Evolutionary conservation across 1,284 basidiomycete genomes (phyloP), one percentile per base, ranked within the genome.

Genomic region (Sanguinoderma infundibulare): DNA sequence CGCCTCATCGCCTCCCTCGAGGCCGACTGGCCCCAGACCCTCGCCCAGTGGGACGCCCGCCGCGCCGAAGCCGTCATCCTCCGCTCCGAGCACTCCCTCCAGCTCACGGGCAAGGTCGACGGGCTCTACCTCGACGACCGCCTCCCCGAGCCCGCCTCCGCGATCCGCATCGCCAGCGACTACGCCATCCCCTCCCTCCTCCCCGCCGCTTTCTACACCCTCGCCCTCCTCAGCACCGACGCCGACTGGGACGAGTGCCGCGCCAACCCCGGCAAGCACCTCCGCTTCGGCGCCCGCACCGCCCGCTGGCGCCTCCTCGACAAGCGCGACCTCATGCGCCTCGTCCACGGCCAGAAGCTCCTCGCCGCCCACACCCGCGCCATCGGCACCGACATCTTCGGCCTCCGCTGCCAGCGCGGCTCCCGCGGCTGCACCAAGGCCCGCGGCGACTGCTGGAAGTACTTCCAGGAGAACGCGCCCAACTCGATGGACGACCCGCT

Each of bases 21-120:
- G 60, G 72, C 69, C 9, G 74, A 76, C 68, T 76, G 74, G 74
- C 74, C 74, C 3, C 70, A 70, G 57, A 74, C 73, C 24, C 73
- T 75, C 57, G 69, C 69, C 7, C 73, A 74, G 52, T 76, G 74
- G 74, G 73, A 75, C 64, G 68, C 70, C 1, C 70, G 72, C 38
- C 69, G 70, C 47, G 64, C 69, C 38, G 74, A 75, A 60, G 65
- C 67, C 44, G 65, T 71, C 58, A 66, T 74, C 65, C 69, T 69
- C 22, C 72, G 72, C 60, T 73, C 72, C 24, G 73, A 75, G 66
- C 74, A 74, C 65, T 59, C 65, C 22, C 71, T 68, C 22, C 71
- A 72, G 65, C 62, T 65, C 54, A 68, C 69, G 15, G 73, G 73
- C 62, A 71, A 71, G 63, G 67, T 74, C 32, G 66, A 71, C 67